phyloP scores from a whole-genome alignment of 2,329 filamentous ascomycete genomes.

The Fusarium camptoceras region DNA sequence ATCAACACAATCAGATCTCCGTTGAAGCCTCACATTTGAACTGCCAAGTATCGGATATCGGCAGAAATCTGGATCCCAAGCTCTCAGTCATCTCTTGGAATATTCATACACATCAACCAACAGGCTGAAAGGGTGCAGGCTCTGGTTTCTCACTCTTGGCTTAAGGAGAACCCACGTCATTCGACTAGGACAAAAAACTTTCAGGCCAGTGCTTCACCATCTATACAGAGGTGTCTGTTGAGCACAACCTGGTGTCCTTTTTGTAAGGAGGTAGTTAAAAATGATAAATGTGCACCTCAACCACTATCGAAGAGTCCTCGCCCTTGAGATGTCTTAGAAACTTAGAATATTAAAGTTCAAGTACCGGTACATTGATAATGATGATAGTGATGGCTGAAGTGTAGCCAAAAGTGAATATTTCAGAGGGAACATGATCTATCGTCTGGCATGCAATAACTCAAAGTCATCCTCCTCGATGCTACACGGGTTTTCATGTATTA shows the following conservation, averaged over 20 bases:
- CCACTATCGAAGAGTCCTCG: slow-evolving; percentile 37
- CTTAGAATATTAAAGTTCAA: slow-evolving; percentile 30
- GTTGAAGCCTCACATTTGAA: slow-evolving; percentile 13
- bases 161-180: slow-evolving; percentile 8
- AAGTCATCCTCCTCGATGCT: not conserved
- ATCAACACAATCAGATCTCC: slow-evolving; percentile 7
- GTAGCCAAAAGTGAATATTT: not conserved
- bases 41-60: slow-evolving; percentile 35
- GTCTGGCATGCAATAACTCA: not conserved
- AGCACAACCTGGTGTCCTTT: slow-evolving; percentile 45
- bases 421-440: not conserved
- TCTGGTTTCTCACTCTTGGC: slow-evolving; percentile 46
- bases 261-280: slow-evolving; percentile 35
- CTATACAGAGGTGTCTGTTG: slow-evolving; percentile 45
- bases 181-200: slow-evolving; percentile 22
- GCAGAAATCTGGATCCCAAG: slow-evolving; percentile 27
- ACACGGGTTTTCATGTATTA: not conserved
- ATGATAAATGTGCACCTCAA: slow-evolving; percentile 57
- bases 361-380: slow-evolving; percentile 10
- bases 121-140: slow-evolving; percentile 39
- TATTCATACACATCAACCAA: slow-evolving; percentile 41
- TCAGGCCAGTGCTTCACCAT: slow-evolving; percentile 33
- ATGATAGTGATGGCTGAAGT: not conserved
- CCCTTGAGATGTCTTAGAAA: slow-evolving; percentile 47
- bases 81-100: slow-evolving; percentile 51